Conservation (phyloP, 2,329 filamentous ascomycete genomes). For the Leptographium lundbergii region DNA sequence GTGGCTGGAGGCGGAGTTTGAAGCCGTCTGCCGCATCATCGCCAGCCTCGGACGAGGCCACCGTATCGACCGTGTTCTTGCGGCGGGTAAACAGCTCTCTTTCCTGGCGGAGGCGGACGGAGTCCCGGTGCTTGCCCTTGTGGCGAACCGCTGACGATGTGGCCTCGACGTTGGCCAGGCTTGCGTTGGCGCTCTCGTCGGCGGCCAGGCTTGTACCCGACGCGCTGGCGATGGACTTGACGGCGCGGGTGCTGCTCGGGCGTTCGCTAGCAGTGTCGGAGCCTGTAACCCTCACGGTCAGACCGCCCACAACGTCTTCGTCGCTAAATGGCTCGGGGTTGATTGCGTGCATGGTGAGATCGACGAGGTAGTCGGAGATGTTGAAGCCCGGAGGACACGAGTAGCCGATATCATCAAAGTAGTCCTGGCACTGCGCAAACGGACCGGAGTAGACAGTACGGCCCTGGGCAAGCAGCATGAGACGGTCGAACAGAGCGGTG, state of each 20-base stretch:
- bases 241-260: slow-evolving; percentile 73
- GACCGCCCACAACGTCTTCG: slow-evolving; percentile 16
- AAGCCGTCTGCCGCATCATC: slow-evolving; percentile 39
- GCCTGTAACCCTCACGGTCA: slow-evolving; percentile 15
- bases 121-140: slow-evolving; percentile 60
- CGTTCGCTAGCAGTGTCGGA: slow-evolving; percentile 54
- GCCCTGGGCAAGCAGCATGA: slow-evolving; percentile 83
- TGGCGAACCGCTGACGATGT: slow-evolving; percentile 44
- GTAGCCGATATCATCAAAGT: slow-evolving; percentile 88
- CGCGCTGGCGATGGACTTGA: slow-evolving; percentile 82
- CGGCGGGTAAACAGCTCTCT: slow-evolving; percentile 81
- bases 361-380: slow-evolving; percentile 94
- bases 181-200: slow-evolving; percentile 40
- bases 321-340: slow-evolving; percentile 36
- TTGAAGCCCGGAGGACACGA: slow-evolving; percentile 94
- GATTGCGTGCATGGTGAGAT: slow-evolving; percentile 92
- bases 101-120: slow-evolving; percentile 76
- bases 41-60: slow-evolving; percentile 46
- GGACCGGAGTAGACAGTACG: slow-evolving; percentile 88
- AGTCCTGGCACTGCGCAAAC: slow-evolving; percentile 76
- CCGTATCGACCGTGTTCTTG: slow-evolving; percentile 50
- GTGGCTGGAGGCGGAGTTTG: slow-evolving; percentile 34
- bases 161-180: slow-evolving; percentile 30
- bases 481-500: slow-evolving; percentile 86
- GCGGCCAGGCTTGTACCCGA: slow-evolving; percentile 58